phyloP scores from a whole-genome alignment of 169 alveolate genomes.

The Plasmodium vinckei region DNA sequence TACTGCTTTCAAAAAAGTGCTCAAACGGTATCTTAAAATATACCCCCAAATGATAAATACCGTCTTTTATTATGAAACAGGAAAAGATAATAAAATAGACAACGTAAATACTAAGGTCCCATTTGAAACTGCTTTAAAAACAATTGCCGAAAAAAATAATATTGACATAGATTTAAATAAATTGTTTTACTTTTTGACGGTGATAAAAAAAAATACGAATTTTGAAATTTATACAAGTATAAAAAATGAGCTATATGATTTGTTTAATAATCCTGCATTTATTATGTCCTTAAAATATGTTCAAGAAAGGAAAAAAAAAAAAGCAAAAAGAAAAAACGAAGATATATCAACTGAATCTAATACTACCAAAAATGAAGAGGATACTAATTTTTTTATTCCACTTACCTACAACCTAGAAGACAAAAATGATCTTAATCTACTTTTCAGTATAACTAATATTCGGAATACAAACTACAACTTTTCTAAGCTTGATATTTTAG shows the following conservation, averaged over 20 bases:
- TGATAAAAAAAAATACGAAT: conserved; percentile 38
- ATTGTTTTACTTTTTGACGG: conserved; percentile 40
- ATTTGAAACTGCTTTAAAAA: conserved; percentile 26
- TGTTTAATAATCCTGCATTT: conserved; percentile 56
- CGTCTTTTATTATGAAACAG: conserved; percentile 15
- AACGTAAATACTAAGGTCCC: neutral
- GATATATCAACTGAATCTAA: no score
- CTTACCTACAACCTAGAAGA: conserved; percentile 33
- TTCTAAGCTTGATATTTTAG: conserved; percentile 20
- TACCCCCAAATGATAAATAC: neutral
- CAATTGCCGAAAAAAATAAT: conserved; percentile 26
- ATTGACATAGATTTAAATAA: conserved; percentile 28
- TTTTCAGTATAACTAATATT: conserved; percentile 51
- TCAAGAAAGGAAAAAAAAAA: neutral
- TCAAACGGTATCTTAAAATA: conserved; percentile 20
- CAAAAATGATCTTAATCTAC: conserved; percentile 38
- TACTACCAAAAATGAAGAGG: neutral
- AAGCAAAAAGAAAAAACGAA: neutral
- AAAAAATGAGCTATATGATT: conserved; percentile 20
- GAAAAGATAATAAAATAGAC: neutral
- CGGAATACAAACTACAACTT: conserved; percentile 43
- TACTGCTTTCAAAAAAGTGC: conserved; percentile 20
- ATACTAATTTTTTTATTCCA: conserved; percentile 12
- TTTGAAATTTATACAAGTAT: conserved; percentile 1
- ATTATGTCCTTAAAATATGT: conserved; percentile 31